Evolutionary conservation across 2,329 filamentous ascomycete species (phyloP).

Genomic region (Penicillium sp.): DNA sequence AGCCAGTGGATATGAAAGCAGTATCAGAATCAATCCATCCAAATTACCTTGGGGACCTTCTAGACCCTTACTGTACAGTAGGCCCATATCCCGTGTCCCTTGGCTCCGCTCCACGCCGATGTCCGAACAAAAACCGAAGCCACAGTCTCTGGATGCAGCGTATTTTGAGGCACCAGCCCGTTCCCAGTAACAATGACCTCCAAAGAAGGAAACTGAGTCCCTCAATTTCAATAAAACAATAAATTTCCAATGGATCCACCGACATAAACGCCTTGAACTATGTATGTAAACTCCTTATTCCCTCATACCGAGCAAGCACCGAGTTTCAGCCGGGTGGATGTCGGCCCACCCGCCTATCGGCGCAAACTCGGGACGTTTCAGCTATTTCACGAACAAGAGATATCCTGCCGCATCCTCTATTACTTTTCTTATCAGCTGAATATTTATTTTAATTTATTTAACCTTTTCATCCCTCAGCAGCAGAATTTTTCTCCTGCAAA

Average conservation of each 20-base stretch:
- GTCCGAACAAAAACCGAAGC: not conserved
- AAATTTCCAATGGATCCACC: too few relatives aligned
- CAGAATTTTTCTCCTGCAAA: not conserved
- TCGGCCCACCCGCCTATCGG: too few relatives aligned
- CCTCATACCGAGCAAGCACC: slow-evolving; percentile 7
- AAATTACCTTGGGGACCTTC: too few relatives aligned
- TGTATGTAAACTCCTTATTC: too few relatives aligned
- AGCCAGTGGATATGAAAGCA: not conserved
- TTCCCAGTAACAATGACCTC: not conserved
- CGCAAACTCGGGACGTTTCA: slow-evolving; percentile 3
- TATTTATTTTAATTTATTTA: not conserved
- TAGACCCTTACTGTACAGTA: too few relatives aligned
- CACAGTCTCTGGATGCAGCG: not conserved
- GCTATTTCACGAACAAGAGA: not conserved
- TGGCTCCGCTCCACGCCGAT: not conserved
- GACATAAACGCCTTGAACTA: too few relatives aligned
- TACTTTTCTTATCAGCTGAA: not conserved
- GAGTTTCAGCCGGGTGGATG: slow-evolving; percentile 13
- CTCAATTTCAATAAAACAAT: not conserved
- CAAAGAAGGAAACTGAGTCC: not conserved
- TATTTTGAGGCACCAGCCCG: not conserved
- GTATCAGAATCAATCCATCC: not conserved
- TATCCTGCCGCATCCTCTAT: not conserved
- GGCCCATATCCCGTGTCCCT: not conserved
- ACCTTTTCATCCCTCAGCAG: not conserved